Evolutionary conservation across 768 basidiomycete genomes (phyloP).

Genomic region (Candolleomyces efflorescens): DNA sequence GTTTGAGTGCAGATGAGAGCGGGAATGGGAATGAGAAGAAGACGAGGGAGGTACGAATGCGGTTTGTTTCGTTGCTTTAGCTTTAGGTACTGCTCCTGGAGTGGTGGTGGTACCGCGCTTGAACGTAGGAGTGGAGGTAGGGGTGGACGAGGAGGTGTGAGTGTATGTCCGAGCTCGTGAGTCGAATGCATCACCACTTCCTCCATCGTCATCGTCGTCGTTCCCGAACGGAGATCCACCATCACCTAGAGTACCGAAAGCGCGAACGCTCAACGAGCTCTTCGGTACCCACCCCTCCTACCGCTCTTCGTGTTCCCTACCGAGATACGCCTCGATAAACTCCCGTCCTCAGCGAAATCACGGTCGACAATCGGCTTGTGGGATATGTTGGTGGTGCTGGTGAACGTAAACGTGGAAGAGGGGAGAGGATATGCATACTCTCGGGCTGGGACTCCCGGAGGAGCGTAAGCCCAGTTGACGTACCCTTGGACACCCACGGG

Average conservation of each 20-base stretch:
- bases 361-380: background rate
- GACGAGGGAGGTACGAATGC: slow-evolving; percentile 37
- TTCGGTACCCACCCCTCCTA: background rate
- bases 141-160: background rate
- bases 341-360: background rate
- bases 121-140: background rate
- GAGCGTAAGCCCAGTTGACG: too few relatives aligned
- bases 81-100: too few relatives aligned
- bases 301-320: background rate
- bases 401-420: background rate
- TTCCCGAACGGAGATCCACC: too few relatives aligned
- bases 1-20: too few relatives aligned
- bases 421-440: slow-evolving; percentile 48
- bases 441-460: slow-evolving; percentile 39
- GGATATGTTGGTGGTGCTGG: too few relatives aligned
- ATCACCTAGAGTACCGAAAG: too few relatives aligned
- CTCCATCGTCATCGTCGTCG: too few relatives aligned
- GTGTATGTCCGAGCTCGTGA: background rate
- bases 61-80: too few relatives aligned
- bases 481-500: too few relatives aligned
- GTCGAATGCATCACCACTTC: too few relatives aligned
- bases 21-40: too few relatives aligned
- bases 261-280: background rate
- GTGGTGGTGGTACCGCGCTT: too few relatives aligned
- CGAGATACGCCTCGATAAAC: background rate